Base-by-base conservation (phyloP, 2,329 filamentous ascomycete genomes). In the Claviceps spartinae region DNA sequence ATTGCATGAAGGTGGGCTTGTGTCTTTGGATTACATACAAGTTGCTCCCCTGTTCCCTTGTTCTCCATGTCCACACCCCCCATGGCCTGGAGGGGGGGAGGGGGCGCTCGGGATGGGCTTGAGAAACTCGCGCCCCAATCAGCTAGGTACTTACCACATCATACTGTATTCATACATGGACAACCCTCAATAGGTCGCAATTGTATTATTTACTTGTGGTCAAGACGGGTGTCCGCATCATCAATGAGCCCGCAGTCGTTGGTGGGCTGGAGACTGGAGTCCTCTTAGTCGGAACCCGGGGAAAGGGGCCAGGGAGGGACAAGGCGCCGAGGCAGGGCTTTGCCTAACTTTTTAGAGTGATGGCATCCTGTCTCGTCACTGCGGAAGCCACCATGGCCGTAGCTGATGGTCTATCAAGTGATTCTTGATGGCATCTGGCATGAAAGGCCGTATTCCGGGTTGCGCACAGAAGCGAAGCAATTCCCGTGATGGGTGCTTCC, bases 171-270 rank as follows among this genome's bases (percentile, higher is more conserved):
- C n/a, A n/a, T 26, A 30, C 22, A 36, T 37, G 14, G 26, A 36
- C 43, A 22, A 45, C 44, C 3, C 26, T 36, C 44, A 47, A 36
- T 8, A 36, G 26, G 26, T 47, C 9, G 45, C 30, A 47, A 34
- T 11, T 37, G 38, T 43, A 26, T 16, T 38, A 24, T 18, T 16
- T 22, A 24, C 24, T 16, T 22, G 38, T 18, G 38, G 26, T 22
- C 50, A 16, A 47, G 45, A 37, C 47, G 36, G 54, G 45, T 44
- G 36, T 52, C 50, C 53, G 40, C 54, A 50, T 53, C 34, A 41
- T 20, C 16, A 20, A 47, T 47, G 37, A 44, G 49, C 43, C n/a
- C 52, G 44, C 52, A 49, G 45, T 3, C 20, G 22, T 20, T 38
- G 48, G 16, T 4, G 24, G 48, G 20, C 37, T 22, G 22, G 22